Conservation (phyloP, 805 yeast genomes). For the Vanderwaltozyma tropicalis region DNA sequence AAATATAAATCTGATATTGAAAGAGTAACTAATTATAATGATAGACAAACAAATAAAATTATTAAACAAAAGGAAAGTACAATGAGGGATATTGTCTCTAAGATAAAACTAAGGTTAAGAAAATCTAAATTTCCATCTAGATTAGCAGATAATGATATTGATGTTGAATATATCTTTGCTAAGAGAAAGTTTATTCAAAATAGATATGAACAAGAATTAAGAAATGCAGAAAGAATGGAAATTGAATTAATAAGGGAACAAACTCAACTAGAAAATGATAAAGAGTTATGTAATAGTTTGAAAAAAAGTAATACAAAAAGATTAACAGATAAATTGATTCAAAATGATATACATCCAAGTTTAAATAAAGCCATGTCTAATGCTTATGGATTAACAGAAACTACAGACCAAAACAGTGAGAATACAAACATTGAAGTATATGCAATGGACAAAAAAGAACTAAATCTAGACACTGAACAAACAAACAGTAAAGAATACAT, state of each 20-base stretch:
- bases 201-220: conserved; percentile 15
- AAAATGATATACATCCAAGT: conserved; percentile 20
- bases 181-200: conserved; percentile 23
- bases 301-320: conserved; percentile 8
- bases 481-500: background rate
- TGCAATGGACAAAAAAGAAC: conserved; percentile 7
- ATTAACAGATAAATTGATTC: conserved; percentile 13
- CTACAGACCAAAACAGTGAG: background rate
- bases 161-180: conserved; percentile 24
- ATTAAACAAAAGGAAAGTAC: conserved; percentile 12
- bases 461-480: conserved; percentile 5
- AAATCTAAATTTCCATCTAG: conserved; percentile 20
- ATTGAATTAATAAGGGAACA: conserved; percentile 15
- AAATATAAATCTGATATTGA: conserved; percentile 15
- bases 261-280: conserved; percentile 11
- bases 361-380: conserved; percentile 21
- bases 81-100: conserved; percentile 17
- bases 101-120: conserved; percentile 14
- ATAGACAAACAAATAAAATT: conserved; percentile 9
- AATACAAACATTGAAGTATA: conserved; percentile 2
- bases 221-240: conserved; percentile 17
- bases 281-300: conserved; percentile 4
- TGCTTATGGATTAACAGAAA: conserved; percentile 14
- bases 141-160: conserved; percentile 18
- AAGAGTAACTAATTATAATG: conserved; percentile 6